Conservation (phyloP, 1,284 basidiomycete species). For the Exobasidium rhododendri region DNA sequence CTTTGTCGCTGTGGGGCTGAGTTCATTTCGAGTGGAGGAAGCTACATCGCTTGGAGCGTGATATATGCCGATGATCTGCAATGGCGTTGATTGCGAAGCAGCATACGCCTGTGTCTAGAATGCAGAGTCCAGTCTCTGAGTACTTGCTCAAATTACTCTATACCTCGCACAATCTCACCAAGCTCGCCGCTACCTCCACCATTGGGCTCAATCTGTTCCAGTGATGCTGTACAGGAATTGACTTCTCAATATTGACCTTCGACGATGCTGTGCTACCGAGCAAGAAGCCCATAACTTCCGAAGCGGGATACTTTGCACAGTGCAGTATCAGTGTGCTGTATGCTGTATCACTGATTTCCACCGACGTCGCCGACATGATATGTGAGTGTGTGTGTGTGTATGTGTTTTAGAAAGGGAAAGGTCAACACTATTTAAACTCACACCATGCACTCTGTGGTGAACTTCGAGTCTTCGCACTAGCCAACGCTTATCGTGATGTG, state of each 20-base stretch:
- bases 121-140: background rate
- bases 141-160: background rate
- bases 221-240: slow-evolving; percentile 6
- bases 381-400: too few relatives aligned
- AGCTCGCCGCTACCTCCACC: slow-evolving; percentile 1
- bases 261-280: background rate
- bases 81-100: background rate
- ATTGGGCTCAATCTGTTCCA: slow-evolving; percentile 8
- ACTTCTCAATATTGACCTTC: too few relatives aligned
- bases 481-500: too few relatives aligned
- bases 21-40: background rate
- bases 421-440: too few relatives aligned
- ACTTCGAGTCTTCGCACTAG: background rate
- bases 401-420: too few relatives aligned
- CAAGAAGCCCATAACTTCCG: background rate
- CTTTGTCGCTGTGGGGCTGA: background rate
- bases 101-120: background rate
- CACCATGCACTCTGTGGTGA: too few relatives aligned
- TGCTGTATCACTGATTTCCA: slow-evolving; percentile 7
- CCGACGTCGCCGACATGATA: background rate
- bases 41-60: slow-evolving; percentile 6
- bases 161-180: background rate
- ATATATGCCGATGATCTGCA: slow-evolving; percentile 8
- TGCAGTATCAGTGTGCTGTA: slow-evolving; percentile 9
- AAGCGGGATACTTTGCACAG: slow-evolving; percentile 10